Evolutionary conservation across 495 filamentous ascomycete genomes (phyloP).

Genomic region (Pseudomonodictys pantanalensis): DNA sequence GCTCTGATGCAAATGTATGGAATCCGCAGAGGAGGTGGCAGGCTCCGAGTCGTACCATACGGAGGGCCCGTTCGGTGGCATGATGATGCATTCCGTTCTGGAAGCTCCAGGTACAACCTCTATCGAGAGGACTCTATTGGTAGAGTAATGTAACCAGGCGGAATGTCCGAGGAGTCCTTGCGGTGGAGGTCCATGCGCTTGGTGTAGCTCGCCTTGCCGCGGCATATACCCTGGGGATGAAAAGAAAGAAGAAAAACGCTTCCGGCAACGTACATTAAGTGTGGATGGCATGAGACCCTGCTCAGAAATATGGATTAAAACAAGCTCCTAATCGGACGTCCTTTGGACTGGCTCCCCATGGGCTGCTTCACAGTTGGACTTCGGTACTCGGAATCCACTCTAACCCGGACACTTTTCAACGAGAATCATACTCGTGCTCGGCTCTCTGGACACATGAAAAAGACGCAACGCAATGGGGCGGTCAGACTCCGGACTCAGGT

Average conservation of each 20-base stretch:
- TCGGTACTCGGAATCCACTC: slow-evolving; percentile 2
- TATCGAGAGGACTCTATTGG: no score
- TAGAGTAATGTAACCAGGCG: no score
- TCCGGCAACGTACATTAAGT: slow-evolving; percentile 14
- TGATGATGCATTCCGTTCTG: no score
- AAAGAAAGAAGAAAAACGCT: slow-evolving; percentile 6
- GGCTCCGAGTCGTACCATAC: neutral
- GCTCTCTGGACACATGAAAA: neutral
- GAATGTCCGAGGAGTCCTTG: no score
- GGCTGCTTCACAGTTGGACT: neutral
- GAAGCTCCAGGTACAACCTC: no score
- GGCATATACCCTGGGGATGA: no score
- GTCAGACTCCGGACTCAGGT: slow-evolving; percentile 12
- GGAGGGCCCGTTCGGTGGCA: no score
- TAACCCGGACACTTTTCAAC: slow-evolving; percentile 17
- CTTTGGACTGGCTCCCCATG: neutral
- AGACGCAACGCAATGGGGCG: neutral
- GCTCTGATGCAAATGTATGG: slow-evolving; percentile 16
- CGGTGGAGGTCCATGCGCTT: no score
- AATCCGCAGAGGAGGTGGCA: neutral
- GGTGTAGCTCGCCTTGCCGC: no score
- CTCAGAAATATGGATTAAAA: neutral
- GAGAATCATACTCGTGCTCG: neutral
- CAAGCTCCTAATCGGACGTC: neutral
- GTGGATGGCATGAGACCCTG: neutral